phyloP scores from a whole-genome alignment of 2,329 filamentous ascomycete genomes.

The Fusarium camptoceras region DNA sequence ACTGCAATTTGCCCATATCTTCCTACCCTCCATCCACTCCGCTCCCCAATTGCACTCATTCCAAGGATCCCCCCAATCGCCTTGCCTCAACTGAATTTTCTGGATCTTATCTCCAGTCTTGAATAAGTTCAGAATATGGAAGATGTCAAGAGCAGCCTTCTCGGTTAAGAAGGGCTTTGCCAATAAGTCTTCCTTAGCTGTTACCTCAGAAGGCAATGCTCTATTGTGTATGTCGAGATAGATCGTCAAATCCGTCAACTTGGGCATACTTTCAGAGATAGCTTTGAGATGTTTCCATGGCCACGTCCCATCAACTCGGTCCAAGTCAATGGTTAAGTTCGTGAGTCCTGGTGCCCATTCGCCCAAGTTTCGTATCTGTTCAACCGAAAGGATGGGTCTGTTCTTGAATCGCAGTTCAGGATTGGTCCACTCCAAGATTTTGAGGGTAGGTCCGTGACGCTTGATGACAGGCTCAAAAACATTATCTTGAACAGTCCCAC shows the following conservation, averaged over 20 bases:
- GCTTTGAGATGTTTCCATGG: slow-evolving; percentile 3
- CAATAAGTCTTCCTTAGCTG: fast-evolving
- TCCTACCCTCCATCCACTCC: background rate
- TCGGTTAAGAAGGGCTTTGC: background rate
- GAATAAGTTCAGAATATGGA: background rate
- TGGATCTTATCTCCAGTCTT: background rate
- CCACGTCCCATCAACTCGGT: background rate
- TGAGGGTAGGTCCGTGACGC: slow-evolving; percentile 13
- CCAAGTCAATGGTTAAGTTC: slow-evolving; percentile 8
- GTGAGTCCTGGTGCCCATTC: slow-evolving; percentile 5
- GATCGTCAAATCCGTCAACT: background rate
- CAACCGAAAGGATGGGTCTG: background rate
- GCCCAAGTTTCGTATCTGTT: slow-evolving; percentile 3
- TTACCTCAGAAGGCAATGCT: fast-evolving
- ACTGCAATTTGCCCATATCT: background rate
- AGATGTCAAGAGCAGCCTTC: background rate
- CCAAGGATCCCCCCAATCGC: background rate
- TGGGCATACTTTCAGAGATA: background rate
- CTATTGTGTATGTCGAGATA: slow-evolving; percentile 1
- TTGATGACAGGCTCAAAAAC: slow-evolving; percentile 7
- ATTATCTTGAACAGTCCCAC: background rate
- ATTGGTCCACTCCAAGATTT: slow-evolving; percentile 22
- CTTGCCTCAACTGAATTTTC: background rate
- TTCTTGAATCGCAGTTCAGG: background rate
- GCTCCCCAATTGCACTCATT: fast-evolving